Evolutionary conservation across 768 basidiomycete species (phyloP), one percentile per base, ranked within the genome.

Genomic region (Austroboletus eburneus): DNA sequence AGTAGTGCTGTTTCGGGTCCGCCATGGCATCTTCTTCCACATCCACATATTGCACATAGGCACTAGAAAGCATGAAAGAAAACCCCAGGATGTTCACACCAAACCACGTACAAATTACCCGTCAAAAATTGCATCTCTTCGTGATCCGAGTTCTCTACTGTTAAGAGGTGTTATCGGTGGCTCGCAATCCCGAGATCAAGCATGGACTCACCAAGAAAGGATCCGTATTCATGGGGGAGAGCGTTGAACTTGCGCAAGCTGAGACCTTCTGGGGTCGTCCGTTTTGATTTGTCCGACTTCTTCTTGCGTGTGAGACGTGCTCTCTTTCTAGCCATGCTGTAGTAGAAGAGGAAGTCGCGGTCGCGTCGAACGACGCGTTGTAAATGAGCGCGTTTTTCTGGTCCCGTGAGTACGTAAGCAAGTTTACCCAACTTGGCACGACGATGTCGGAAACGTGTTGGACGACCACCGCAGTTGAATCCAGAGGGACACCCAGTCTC

Each of bases 1-100:
- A 82, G 27, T 75, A 76, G 10, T 74, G 65, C n/a, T 66, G 56
- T 3, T 63, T 27, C 1, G 69, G 68, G 1, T 69, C 49, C 0
- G 32, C 9, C 9, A 35, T 37, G 1, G 14, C 42, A 3, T 17
- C 21, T 3, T 44, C 49, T 20, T 40, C 48, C 0, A 36, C 23
- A 2, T 51, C 51, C 14, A 36, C 22, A 23, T 54, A 25, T 14
- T 18, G 23, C 9, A 81, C 61, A 9, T 70, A 65, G 1, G 66
- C 76, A 2, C 79, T 49, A 14, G 25, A 27, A 5, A 10, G 5
- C 25, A 27, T 27, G 6, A 27, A 27, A 10, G 10, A 27, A 27
- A 27, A 27, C 25, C 6, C 5, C 25, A 27, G 5, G 25, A 27
- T 10, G 25, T n/a, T n/a, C n/a, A n/a, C n/a, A n/a, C n/a, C n/a